These are phyloP conservation scores for Podospora conica DNA, from an alignment of 495 filamentous ascomycete species.

Conservation along the genomic window DNA sequence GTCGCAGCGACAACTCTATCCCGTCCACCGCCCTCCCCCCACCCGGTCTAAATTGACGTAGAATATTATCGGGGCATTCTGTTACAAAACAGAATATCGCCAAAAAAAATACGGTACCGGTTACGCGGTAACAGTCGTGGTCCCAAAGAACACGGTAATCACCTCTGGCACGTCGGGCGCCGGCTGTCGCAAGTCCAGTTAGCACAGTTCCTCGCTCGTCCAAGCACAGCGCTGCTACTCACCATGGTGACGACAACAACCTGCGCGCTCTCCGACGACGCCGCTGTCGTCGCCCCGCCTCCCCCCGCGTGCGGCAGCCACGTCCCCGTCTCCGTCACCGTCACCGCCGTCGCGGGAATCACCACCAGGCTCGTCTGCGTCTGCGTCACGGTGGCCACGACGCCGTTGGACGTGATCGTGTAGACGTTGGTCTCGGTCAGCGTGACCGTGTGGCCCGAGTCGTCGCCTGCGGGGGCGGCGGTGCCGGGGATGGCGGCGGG, in stretches of 20 bases:
- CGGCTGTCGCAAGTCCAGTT: neutral
- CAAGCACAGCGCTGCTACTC: neutral
- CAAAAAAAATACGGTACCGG: neutral
- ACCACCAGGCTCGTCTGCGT: slow-evolving; percentile 7
- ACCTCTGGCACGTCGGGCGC: neutral
- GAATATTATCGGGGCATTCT: neutral
- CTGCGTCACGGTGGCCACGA: neutral
- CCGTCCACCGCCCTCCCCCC: neutral
- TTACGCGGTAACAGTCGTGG: neutral
- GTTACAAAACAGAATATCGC: neutral
- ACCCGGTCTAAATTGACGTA: neutral
- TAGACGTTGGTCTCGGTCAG: neutral
- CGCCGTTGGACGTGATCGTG: neutral
- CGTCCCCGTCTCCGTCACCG: neutral
- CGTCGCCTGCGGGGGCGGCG: neutral
- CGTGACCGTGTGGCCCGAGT: neutral
- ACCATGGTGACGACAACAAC: neutral
- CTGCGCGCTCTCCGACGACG: neutral
- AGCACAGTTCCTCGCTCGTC: neutral
- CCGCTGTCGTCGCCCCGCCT: neutral
- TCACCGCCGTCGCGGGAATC: slow-evolving; percentile 3
- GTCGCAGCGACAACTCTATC: neutral
- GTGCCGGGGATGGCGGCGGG: neutral
- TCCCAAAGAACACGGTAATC: neutral
- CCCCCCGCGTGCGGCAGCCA: neutral